Evolutionary conservation across 768 basidiomycete species (phyloP).

Genomic region (Neoboletus subvelutipes): DNA sequence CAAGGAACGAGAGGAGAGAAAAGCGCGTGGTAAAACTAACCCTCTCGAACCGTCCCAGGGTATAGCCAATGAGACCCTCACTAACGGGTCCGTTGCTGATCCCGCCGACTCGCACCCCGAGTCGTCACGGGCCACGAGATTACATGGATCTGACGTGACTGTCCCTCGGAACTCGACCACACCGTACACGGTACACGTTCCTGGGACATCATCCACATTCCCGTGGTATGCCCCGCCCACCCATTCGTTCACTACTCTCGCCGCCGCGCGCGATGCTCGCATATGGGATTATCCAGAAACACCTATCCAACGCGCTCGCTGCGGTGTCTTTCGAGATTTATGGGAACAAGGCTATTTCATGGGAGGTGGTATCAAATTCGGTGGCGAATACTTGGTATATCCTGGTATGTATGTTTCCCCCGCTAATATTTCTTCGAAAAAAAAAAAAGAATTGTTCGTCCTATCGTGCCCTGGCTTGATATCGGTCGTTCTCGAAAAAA

Average conservation of each 20-base stretch:
- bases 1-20: constrained; percentile 59
- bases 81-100: not conserved
- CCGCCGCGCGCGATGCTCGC: constrained; percentile 60
- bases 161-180: constrained; percentile 14
- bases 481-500: not conserved
- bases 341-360: constrained; percentile 86
- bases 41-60: constrained; percentile 2
- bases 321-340: constrained; percentile 74
- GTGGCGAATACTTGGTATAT: constrained; percentile 95
- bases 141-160: not conserved
- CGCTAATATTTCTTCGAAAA: not conserved
- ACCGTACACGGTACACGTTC: constrained; percentile 60
- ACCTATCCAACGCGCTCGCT: constrained; percentile 67
- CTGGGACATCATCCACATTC: constrained; percentile 58
- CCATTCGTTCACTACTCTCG: constrained; percentile 53
- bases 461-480: too few relatives aligned
- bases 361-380: constrained; percentile 91
- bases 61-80: constrained; percentile 1
- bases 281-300: constrained; percentile 77
- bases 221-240: constrained; percentile 63
- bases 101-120: not conserved
- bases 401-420: constrained; percentile 70
- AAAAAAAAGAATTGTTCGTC: not conserved
- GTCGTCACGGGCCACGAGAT: not conserved
- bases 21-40: constrained; percentile 19